Evolutionary conservation across 2,329 filamentous ascomycete species (phyloP).

Genomic region (Hirsutella minnesotensis): DNA sequence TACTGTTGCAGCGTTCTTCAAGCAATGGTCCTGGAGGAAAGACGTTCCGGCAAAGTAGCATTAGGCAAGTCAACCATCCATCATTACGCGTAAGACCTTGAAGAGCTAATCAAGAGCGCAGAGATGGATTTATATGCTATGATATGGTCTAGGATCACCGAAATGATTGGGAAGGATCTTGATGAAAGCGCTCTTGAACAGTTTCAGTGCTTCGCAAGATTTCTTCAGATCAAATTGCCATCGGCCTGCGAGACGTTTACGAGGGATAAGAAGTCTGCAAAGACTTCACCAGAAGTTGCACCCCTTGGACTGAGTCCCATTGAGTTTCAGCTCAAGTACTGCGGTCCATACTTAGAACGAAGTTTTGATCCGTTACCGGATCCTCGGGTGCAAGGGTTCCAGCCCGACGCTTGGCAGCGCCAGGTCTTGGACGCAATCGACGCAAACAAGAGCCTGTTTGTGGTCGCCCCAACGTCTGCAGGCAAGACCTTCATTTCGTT

Average conservation of each 20-base stretch:
- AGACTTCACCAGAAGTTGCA: neutral
- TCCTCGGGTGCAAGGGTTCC: constrained; percentile 49
- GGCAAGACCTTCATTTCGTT: constrained; percentile 80
- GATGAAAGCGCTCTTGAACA: constrained; percentile 4
- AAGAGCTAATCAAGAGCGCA: neutral
- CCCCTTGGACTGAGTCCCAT: constrained; percentile 4
- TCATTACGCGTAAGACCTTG: neutral
- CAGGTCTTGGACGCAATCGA: constrained; percentile 65
- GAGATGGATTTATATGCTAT: constrained; percentile 5
- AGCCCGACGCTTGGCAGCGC: constrained; percentile 67
- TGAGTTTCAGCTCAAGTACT: constrained; percentile 18
- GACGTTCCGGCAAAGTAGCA: neutral
- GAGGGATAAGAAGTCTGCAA: neutral
- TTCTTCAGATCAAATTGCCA: constrained; percentile 6
- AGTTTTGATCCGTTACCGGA: constrained; percentile 58
- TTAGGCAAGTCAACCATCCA: neutral
- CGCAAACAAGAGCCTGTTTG: constrained; percentile 55
- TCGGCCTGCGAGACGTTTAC: neutral
- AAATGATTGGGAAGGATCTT: constrained; percentile 4
- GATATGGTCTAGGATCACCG: constrained; percentile 7
- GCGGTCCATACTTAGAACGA: constrained; percentile 63
- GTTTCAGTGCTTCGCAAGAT: constrained; percentile 5
- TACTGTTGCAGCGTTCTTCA: constrained; percentile 20
- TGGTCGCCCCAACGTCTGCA: constrained; percentile 66
- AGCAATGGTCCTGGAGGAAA: constrained; percentile 1